A percentile compares a stretch with the other conserved stretches of the same genome.
Conservation (phyloP, 495 filamentous ascomycete genomes). For the Cryomyces antarcticus region DNA sequence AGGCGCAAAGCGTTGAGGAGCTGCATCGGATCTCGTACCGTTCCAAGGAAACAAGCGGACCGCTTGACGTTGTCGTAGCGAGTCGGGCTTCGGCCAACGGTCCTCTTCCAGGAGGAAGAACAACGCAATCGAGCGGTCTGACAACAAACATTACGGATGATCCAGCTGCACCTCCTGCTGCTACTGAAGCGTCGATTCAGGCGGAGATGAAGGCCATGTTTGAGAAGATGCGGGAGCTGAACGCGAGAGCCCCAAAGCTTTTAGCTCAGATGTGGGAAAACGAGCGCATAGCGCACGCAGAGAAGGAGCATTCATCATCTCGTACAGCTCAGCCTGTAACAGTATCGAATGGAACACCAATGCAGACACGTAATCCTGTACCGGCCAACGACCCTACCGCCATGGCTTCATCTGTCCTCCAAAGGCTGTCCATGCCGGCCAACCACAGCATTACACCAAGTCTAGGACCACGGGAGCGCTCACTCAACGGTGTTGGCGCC, state of each 20-base stretch:
- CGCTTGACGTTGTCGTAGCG: too few species aligned
- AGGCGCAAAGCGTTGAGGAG: constrained; percentile 4
- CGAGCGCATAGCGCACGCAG: constrained; percentile 11
- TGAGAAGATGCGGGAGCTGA: constrained; percentile 21
- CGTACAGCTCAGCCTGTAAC: not conserved
- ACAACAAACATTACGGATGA: too few species aligned
- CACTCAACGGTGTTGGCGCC: not conserved
- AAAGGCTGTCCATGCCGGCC: not conserved
- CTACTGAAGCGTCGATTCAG: too few species aligned
- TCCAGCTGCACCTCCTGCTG: too few species aligned
- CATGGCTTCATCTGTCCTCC: not conserved
- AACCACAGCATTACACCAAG: not conserved
- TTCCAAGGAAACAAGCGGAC: not conserved
- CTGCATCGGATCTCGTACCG: not conserved
- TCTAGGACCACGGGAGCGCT: not conserved
- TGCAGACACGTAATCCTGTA: not conserved
- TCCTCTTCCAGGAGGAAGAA: too few species aligned
- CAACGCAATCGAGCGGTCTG: too few species aligned
- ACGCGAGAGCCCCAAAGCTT: constrained; percentile 17
- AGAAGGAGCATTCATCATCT: not conserved
- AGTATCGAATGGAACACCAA: not conserved
- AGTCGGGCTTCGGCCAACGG: too few species aligned
- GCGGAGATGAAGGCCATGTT: constrained; percentile 17
- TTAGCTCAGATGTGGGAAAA: constrained; percentile 21
- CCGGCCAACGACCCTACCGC: not conserved